Conservation (phyloP, 306 rosid species). For the Phaseolus lunatus region DNA sequence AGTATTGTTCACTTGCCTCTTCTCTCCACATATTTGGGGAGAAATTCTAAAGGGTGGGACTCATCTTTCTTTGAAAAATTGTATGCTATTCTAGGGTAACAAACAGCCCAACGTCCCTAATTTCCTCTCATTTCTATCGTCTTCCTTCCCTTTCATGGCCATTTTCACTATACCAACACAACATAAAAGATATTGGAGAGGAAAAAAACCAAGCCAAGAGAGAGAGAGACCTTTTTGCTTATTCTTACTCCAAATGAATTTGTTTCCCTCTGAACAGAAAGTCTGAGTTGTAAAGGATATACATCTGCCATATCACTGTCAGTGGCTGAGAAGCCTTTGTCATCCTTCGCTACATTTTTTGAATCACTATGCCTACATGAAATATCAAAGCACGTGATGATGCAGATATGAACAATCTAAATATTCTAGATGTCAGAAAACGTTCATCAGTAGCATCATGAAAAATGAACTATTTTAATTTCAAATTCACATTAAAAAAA, state of each 20-base stretch:
- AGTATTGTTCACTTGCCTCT: too few species aligned
- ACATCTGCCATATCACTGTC: constrained; percentile 85
- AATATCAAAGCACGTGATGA: constrained; percentile 42
- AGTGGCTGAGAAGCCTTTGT: constrained; percentile 73
- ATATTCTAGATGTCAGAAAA: not conserved
- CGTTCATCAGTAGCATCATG: constrained; percentile 15
- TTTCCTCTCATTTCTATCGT: too few species aligned
- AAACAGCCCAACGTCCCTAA: too few species aligned
- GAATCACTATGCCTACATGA: constrained; percentile 83
- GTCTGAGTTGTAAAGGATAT: constrained; percentile 93
- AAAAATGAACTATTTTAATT: constrained; percentile 33
- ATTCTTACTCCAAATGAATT: constrained; percentile 82
- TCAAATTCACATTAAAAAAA: constrained; percentile 17
- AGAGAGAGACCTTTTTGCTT: constrained; percentile 81
- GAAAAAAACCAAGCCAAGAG: constrained; percentile 11
- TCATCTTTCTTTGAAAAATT: too few species aligned
- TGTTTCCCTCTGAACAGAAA: constrained; percentile 76
- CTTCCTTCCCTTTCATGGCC: constrained; percentile 14
- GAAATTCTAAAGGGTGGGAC: too few species aligned
- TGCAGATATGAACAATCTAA: constrained; percentile 41
- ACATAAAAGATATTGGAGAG: not conserved
- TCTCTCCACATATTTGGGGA: too few species aligned
- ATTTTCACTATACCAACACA: not conserved
- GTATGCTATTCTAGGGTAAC: too few species aligned
- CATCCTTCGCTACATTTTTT: constrained; percentile 67